Evolutionary conservation across 179 eudicot genomes (phyloP).

Genomic region (Silene noctiflora): DNA sequence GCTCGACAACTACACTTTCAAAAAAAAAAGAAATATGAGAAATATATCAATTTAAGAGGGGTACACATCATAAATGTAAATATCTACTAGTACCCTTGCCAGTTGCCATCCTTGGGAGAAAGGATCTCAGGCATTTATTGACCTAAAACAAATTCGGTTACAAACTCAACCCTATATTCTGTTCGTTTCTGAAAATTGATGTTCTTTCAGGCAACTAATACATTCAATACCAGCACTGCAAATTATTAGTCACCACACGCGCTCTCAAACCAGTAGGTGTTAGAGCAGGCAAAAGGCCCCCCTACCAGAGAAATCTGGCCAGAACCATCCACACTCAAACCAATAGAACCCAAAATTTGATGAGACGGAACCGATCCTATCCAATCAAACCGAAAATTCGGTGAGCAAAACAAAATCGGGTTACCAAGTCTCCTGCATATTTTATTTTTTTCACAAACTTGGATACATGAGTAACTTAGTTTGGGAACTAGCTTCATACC

Average conservation of each 20-base stretch:
- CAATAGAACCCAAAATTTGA: not conserved
- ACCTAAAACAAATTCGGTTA: not conserved
- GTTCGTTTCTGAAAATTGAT: not conserved
- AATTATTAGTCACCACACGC: too few relatives aligned
- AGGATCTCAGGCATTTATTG: not conserved
- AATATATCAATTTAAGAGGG: not conserved
- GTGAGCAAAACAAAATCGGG: too few relatives aligned
- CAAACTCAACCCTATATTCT: not conserved
- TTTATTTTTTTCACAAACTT: not conserved
- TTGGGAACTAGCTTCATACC: not conserved
- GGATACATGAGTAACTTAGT: not conserved
- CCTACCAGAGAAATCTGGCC: too few relatives aligned
- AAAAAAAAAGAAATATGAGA: not conserved
- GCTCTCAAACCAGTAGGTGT: not conserved
- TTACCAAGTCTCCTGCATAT: too few relatives aligned
- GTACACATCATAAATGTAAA: conserved; percentile 5
- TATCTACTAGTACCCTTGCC: not conserved
- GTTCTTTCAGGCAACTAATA: not conserved
- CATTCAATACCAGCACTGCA: too few relatives aligned
- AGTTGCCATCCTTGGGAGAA: not conserved
- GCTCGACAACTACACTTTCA: not conserved
- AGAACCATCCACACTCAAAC: not conserved
- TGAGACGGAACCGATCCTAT: too few relatives aligned
- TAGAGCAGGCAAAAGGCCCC: not conserved
- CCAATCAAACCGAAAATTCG: too few relatives aligned